Percentiles rank a stretch among this genome's conserved stretches.
Conservation (phyloP, 345 rosid species). For the Garcia nutans region DNA sequence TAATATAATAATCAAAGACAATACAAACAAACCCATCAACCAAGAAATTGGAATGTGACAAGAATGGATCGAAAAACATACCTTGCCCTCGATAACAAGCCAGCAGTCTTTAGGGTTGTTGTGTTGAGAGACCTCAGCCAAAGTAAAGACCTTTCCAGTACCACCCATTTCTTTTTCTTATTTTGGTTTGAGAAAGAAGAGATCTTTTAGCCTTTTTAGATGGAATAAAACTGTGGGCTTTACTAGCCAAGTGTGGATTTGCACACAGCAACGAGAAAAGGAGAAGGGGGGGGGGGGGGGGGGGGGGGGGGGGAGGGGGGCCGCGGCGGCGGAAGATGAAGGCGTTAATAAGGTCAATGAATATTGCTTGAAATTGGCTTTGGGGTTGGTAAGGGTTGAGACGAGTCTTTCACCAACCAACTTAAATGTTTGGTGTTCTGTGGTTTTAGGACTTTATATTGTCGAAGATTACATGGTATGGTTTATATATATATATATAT, state of each 20-base stretch:
- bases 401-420: slow-evolving; percentile 21
- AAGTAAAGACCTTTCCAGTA: slow-evolving; percentile 53
- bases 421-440: not conserved
- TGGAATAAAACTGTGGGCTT: not conserved
- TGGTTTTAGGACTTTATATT: too few species aligned
- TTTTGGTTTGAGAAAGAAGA: not conserved
- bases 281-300: not conserved
- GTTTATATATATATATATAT: too few species aligned
- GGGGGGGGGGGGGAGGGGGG: too few species aligned
- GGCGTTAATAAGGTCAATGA: slow-evolving; percentile 4
- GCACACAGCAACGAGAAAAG: not conserved
- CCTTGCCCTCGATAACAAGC: slow-evolving; percentile 92
- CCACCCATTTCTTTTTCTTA: slow-evolving; percentile 48
- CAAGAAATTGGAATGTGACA: not conserved
- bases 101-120: slow-evolving; percentile 66
- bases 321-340: too few species aligned
- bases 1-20: not conserved
- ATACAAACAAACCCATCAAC: not conserved
- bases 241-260: not conserved
- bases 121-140: slow-evolving; percentile 77
- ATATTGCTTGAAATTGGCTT: not conserved
- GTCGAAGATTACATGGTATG: too few species aligned
- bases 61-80: slow-evolving; percentile 18
- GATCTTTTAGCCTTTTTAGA: not conserved
- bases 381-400: slow-evolving; percentile 14